Evolutionary conservation across 257 asterid species (phyloP), one percentile per base, ranked within the genome.

Genomic region (Cinchona pubescens): DNA sequence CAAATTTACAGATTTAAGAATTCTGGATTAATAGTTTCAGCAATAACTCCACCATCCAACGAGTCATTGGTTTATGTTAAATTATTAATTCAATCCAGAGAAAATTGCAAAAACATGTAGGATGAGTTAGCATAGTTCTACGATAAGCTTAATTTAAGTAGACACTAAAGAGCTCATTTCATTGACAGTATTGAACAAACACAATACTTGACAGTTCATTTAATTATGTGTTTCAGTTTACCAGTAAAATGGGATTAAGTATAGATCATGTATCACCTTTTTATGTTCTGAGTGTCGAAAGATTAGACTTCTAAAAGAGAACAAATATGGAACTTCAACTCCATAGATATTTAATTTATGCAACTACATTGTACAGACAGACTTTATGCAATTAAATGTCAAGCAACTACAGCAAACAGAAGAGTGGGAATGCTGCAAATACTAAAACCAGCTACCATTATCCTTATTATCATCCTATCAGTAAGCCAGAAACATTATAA

Each of bases 1-100:
- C 15, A 51, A 72, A 70, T 53, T 64, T 74, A 71, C 67, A 73
- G 35, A 27, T 30, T 68, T 78, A 67, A 85, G 76, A 70, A 29
- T 45, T 62, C 74, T 43, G 21, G 40, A 75, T 34, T 53, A 67
- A 76, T 32, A 55, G 25, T 61, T 34, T 56, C 49, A 23, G 48
- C 58, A n/a, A 53, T 15, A 76, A n/a, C 34, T 25, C 38, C 63
- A 69, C 7, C 35, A 68, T 43, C 30, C 68, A 69, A 42, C 30
- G 6, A 1, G 11, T 8, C 34, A 65, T 56, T 34, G 65, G 9
- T 10, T 27, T 15, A 67, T 21, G 58, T 27, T n/a, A n/a, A n/a
- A n/a, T n/a, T n/a, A n/a, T n/a, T 9, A 38, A 16, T 34, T 35
- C 43, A 51, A 46, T 10, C 35, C 11, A 19, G 4, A 18, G 35